Base-by-base conservation (phyloP, 208 protist species). In the Phytomonas sp. region DNA sequence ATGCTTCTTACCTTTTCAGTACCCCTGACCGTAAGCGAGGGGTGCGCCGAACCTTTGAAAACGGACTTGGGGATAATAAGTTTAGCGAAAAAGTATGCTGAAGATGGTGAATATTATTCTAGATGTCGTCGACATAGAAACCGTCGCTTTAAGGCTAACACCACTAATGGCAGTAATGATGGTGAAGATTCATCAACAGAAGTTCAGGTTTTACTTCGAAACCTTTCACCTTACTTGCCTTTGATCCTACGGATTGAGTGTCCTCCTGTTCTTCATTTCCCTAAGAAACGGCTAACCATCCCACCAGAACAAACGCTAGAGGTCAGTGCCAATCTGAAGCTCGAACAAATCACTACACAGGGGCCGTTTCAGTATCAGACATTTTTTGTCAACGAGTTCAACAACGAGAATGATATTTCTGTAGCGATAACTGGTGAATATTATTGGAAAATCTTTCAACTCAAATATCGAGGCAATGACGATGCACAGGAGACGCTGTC, bases 331-430 rank as follows among this genome's bases (percentile, higher is more conserved):
- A 74, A 59, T 19, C 69, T 95, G 66, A 79, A 85, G 69, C 64
- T 86, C 29, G 77, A 86, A 60, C 77, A 83, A 30, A 89, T 92
- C 56, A 78, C 76, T 3, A 80, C 75, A 31, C 87, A 95, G 66
- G 91, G 91, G 29, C 76, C 79, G 26, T 95, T 95, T 65, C 79
- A 78, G 29, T 87, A 87, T 68, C 77, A 86, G 63, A 82, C 86
- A 11, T 93, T 84, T 67, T 93, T 95, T 71, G 80, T 92, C 29
- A 95, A 95, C 68, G 86, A 86, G 70, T 78, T 82, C 49, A 95
- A 95, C 70, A 79, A 84, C 2, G 91, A 93, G 72, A 95, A 95
- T 65, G 91, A 95, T 74, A 93, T 95, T 67, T 77, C 87, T 19
- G 88, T 90, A 16, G 71, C 79, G 42, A 72, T 95, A 10, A 88